Conservation (phyloP, 2,329 filamentous ascomycete species). For the Coniochaeta ligniaria region DNA sequence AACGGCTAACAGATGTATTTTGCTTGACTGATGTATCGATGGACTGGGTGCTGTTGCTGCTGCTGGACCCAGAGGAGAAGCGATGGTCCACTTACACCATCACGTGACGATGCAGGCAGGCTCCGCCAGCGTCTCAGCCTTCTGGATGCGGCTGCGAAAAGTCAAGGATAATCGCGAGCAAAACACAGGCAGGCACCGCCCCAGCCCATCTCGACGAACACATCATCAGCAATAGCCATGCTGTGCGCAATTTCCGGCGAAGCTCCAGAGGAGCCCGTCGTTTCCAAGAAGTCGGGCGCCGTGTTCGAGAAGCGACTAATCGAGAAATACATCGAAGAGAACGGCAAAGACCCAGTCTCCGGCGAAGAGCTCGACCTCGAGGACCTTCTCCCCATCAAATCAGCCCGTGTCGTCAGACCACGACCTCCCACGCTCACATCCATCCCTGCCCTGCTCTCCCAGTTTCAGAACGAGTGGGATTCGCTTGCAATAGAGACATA, state of each 20-base stretch:
- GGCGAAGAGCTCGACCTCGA: slow-evolving; percentile 77
- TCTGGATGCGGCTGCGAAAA: slow-evolving; percentile 4
- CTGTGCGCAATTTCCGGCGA: slow-evolving; percentile 66
- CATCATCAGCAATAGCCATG: slow-evolving; percentile 1
- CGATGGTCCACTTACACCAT: no score
- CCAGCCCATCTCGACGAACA: background rate
- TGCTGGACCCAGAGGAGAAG: no score
- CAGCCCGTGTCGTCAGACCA: slow-evolving; percentile 75
- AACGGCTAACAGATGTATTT: no score
- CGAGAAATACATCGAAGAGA: slow-evolving; percentile 87
- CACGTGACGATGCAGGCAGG: background rate
- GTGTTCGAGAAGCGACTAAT: slow-evolving; percentile 94
- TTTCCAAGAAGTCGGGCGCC: slow-evolving; percentile 87
- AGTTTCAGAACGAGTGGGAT: slow-evolving; percentile 99
- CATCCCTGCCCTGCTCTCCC: slow-evolving; percentile 85
- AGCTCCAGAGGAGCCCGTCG: slow-evolving; percentile 88
- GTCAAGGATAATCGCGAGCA: background rate
- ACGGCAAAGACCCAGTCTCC: slow-evolving; percentile 86
- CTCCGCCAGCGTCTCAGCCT: slow-evolving; percentile 2
- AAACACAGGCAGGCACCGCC: slow-evolving; percentile 2
- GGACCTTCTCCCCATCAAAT: slow-evolving; percentile 83
- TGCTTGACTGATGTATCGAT: no score
- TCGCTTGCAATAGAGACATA: slow-evolving; percentile 86
- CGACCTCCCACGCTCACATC: slow-evolving; percentile 91
- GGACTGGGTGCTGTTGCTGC: no score